phyloP scores from a whole-genome alignment of 78 protist species.

The Monocercomonoides exilis region DNA sequence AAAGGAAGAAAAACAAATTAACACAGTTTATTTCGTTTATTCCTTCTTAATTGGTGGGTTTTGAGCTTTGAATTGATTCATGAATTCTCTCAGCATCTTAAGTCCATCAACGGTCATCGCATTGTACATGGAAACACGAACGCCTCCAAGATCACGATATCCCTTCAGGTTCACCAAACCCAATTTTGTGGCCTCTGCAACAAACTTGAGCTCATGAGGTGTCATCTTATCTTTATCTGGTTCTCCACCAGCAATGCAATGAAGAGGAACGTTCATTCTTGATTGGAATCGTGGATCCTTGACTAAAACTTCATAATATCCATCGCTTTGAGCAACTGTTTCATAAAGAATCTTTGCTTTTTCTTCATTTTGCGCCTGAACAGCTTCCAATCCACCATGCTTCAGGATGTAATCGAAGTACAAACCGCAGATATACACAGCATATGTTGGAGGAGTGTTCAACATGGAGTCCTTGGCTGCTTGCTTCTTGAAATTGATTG shows the following conservation, averaged over 20 bases:
- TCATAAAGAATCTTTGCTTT: conserved; percentile 58
- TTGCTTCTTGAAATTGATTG: too few relatives aligned
- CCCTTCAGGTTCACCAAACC: too few relatives aligned
- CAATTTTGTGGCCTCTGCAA: too few relatives aligned
- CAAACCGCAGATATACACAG: conserved; percentile 69
- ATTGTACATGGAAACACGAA: too few relatives aligned
- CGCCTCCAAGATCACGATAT: too few relatives aligned
- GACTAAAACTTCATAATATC: conserved; percentile 43
- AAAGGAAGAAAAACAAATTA: too few relatives aligned
- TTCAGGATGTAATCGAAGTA: conserved; percentile 63
- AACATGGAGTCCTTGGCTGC: conserved; percentile 37
- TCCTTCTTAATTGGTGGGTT: too few relatives aligned
- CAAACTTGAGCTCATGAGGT: too few relatives aligned
- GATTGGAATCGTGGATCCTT: conserved; percentile 56
- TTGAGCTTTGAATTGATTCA: too few relatives aligned
- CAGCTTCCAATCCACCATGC: conserved; percentile 66
- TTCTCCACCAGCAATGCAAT: conserved; percentile 23
- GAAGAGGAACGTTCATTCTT: conserved; percentile 71
- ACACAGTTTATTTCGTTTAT: too few relatives aligned
- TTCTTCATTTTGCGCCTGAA: conserved; percentile 25
- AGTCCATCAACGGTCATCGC: too few relatives aligned
- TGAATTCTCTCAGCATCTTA: too few relatives aligned
- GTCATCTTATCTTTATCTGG: conserved; percentile 24
- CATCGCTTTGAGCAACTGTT: conserved; percentile 43
- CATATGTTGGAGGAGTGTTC: conserved; percentile 58